Evolutionary conservation across 2,329 filamentous ascomycete genomes (phyloP).

Genomic region (Thelonectria rubi): DNA sequence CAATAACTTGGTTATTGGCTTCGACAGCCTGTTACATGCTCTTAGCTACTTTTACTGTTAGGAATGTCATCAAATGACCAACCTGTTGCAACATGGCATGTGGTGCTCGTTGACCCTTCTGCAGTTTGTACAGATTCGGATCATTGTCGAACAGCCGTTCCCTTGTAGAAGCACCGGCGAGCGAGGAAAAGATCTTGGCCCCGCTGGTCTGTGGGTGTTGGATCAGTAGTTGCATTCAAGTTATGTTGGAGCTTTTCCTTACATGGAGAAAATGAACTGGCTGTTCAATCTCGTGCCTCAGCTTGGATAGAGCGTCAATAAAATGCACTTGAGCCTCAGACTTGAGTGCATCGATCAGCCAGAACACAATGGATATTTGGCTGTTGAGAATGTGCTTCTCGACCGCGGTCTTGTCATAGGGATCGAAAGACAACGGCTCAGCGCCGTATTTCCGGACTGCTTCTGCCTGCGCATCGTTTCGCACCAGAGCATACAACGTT

Average conservation of each 20-base stretch:
- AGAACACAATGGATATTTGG: constrained; percentile 59
- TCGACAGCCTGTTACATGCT: constrained; percentile 46
- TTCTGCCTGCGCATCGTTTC: constrained; percentile 55
- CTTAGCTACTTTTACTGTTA: no score
- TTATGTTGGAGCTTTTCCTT: neutral
- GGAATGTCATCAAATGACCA: neutral
- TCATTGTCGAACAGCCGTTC: constrained; percentile 55
- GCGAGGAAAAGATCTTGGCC: constrained; percentile 61
- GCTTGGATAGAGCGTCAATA: constrained; percentile 56
- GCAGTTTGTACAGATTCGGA: constrained; percentile 4
- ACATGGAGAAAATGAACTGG: constrained; percentile 26
- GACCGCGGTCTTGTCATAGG: constrained; percentile 49
- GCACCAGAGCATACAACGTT: constrained; percentile 57
- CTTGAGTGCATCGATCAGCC: constrained; percentile 54
- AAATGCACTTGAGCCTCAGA: constrained; percentile 48
- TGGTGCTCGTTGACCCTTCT: neutral
- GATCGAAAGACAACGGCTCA: constrained; percentile 52
- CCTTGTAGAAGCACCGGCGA: constrained; percentile 55
- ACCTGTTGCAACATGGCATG: constrained; percentile 3
- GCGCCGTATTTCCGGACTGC: constrained; percentile 55
- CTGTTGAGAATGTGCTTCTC: constrained; percentile 50
- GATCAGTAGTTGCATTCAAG: neutral
- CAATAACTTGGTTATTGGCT: constrained; percentile 55
- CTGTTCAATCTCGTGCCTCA: constrained; percentile 46
- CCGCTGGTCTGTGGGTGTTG: constrained; percentile 53